Conservation (phyloP, 2,329 filamentous ascomycete genomes). For the Gaeumannomyces tritici region DNA sequence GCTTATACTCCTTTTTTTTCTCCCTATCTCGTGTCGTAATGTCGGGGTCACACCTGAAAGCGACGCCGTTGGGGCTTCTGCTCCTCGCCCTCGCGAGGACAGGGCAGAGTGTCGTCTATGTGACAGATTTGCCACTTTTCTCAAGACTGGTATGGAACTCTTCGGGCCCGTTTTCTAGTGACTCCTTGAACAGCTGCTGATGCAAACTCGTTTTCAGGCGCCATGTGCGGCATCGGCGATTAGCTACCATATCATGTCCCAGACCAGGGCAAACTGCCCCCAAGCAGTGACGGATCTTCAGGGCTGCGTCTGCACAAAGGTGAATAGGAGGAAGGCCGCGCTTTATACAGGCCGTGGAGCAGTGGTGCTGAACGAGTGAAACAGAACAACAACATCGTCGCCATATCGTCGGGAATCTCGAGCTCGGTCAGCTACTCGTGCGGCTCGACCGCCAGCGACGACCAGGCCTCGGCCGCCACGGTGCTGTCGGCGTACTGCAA, state of each 20-base stretch:
- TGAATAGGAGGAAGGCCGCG: background rate
- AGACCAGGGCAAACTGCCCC: slow-evolving; percentile 33
- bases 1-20: background rate
- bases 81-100: background rate
- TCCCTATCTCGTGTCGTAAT: background rate
- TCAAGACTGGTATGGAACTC: slow-evolving; percentile 25
- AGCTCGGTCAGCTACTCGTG: slow-evolving; percentile 31
- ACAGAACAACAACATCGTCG: slow-evolving; percentile 24
- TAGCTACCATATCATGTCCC: slow-evolving; percentile 29
- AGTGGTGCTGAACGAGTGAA: background rate
- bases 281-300: slow-evolving; percentile 34
- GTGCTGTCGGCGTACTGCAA: slow-evolving; percentile 40
- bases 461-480: slow-evolving; percentile 34
- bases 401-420: slow-evolving; percentile 28
- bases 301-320: slow-evolving; percentile 41
- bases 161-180: background rate
- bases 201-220: slow-evolving; percentile 28
- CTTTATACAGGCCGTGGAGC: background rate
- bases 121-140: slow-evolving; percentile 33
- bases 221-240: slow-evolving; percentile 39
- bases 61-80: background rate
- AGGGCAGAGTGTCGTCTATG: slow-evolving; percentile 22
- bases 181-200: too few relatives aligned
- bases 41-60: background rate
- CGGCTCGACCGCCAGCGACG: slow-evolving; percentile 34